phyloP scores from a whole-genome alignment of 2,329 filamentous ascomycete genomes.

The Trichoderma afroharzianum region DNA sequence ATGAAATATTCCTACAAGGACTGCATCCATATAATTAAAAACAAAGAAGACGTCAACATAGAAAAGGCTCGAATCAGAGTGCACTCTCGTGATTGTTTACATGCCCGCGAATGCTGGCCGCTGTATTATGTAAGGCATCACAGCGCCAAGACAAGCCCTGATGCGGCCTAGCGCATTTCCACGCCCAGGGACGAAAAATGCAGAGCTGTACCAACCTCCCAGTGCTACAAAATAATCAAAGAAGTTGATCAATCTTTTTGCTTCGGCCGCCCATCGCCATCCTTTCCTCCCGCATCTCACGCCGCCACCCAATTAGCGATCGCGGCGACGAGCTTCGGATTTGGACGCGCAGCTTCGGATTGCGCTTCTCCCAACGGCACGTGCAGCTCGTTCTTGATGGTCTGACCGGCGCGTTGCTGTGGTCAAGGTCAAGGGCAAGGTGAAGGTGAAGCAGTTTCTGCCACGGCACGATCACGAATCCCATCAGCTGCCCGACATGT shows the following conservation, averaged over 20 bases:
- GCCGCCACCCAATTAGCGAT: slow-evolving; percentile 9
- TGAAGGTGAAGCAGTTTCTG: slow-evolving; percentile 21
- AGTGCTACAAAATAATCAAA: slow-evolving; percentile 17
- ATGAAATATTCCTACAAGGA: background rate
- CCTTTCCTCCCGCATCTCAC: background rate
- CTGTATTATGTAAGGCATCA: background rate
- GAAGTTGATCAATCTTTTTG: background rate
- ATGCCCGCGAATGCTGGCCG: background rate
- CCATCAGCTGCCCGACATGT: slow-evolving; percentile 41
- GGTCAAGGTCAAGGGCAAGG: slow-evolving; percentile 29
- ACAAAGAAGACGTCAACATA: background rate
- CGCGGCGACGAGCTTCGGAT: slow-evolving; percentile 16
- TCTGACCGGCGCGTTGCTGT: slow-evolving; percentile 27
- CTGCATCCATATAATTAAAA: background rate
- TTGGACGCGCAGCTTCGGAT: slow-evolving; percentile 10
- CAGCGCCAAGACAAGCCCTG: background rate
- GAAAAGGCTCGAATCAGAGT: background rate
- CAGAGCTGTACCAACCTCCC: slow-evolving; percentile 18
- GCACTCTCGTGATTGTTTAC: background rate
- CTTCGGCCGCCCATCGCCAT: slow-evolving; percentile 14
- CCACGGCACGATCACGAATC: background rate
- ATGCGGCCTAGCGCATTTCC: slow-evolving; percentile 17
- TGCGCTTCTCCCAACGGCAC: slow-evolving; percentile 13
- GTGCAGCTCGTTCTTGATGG: slow-evolving; percentile 29
- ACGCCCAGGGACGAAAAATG: slow-evolving; percentile 15